Evolutionary conservation across 83 land plant genomes (phyloP), one percentile per base, ranked within the genome.

Genomic region (Picea abies): DNA sequence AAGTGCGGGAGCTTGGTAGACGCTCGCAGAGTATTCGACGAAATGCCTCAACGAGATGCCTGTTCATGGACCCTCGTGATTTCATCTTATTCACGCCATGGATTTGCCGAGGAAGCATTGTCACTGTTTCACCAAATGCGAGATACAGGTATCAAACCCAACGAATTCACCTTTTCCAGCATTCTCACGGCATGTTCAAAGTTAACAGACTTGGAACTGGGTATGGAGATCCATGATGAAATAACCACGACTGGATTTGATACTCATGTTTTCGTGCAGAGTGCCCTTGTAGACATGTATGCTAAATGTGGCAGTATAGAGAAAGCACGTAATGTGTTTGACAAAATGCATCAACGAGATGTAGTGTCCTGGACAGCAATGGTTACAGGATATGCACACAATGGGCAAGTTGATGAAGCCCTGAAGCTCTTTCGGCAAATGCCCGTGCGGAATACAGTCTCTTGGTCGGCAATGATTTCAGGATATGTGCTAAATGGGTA

Each of bases 1-100:
- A 68, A 56, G 47, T 79, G 68, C 14, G 84, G 89, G 70, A 26
- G 52, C 39, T 47, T 79, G 78, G 25, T 25, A 39, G 29, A 85
- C 60, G 90, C 89, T 4, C 19, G 62, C 35, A 12, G 76, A 39
- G 80, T 85, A 49, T 85, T 88, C 52, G 85, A 83, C 41, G 79
- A 83, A 79, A 79, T 85, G 78, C 49, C 78, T 4, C 29, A 82
- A 15, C 85, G 70, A n/a, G 75, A 85, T 29, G 65, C 67, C 15
- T 69, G 76, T 35, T 84, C 79, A 16, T 88, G 89, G 89, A 88
- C 71, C 67, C 63, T 79, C 17, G 35, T 88, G 63, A 82, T 88
- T 52, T 25, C 76, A 35, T 79, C 83, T 17, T 82, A 56, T 49
- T 60, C 68, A 5, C 63, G 41, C 14, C 68, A 75, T 76, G 85